Percentiles rank a stretch among this genome's conserved stretches.
Evolutionary conservation across 768 basidiomycete species (phyloP).

Genomic region (Pholiota conissans): DNA sequence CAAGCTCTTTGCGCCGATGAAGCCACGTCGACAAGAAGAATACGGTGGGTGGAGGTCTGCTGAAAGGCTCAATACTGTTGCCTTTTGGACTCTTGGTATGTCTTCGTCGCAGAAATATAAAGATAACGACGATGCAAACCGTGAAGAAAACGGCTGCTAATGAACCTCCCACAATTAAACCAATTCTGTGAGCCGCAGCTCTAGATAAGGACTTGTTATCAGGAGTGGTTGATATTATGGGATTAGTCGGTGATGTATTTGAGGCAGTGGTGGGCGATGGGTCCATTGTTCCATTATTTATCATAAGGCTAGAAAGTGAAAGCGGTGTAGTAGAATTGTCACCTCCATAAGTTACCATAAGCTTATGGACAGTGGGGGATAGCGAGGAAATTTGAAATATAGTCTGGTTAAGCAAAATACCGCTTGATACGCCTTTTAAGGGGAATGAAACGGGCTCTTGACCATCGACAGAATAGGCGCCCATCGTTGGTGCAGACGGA

Average conservation of each 20-base stretch:
- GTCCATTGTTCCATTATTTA: neutral
- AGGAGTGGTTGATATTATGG: neutral
- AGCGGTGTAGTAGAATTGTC: neutral
- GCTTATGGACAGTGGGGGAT: neutral
- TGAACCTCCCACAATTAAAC: neutral
- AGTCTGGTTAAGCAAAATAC: neutral
- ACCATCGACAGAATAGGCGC: neutral
- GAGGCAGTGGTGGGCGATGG: neutral
- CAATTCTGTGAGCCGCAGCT: neutral
- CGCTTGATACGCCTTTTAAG: neutral
- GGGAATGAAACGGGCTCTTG: neutral
- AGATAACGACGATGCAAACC: neutral
- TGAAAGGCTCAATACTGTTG: neutral
- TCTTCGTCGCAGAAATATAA: neutral
- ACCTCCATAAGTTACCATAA: neutral
- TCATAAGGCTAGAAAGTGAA: neutral
- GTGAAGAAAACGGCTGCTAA: neutral
- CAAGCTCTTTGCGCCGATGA: neutral
- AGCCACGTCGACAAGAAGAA: neutral
- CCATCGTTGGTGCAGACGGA: neutral
- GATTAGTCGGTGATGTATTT: neutral
- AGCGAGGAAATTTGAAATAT: neutral
- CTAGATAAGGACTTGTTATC: neutral
- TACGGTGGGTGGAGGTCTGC: neutral
- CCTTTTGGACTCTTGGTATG: neutral